phyloP scores from a whole-genome alignment of 306 rosid genomes.

The Cucurbita moschata region DNA sequence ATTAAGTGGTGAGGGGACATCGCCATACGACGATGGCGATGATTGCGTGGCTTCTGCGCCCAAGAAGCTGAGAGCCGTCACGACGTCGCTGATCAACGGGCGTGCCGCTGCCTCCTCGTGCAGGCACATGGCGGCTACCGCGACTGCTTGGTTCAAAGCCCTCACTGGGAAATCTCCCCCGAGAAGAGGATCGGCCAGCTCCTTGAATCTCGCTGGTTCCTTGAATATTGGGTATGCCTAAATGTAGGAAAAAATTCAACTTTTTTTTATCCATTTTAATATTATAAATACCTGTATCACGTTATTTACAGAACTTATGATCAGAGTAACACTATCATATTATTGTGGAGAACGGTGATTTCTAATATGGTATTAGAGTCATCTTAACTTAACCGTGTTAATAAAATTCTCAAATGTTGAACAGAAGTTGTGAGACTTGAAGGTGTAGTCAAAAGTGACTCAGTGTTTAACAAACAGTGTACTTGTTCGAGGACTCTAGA shows the following conservation, averaged over 20 bases:
- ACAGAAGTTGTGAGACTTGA: too few species aligned
- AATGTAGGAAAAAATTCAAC: background rate
- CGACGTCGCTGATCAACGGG: conserved; percentile 70
- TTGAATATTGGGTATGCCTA: conserved; percentile 69
- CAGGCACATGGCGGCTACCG: conserved; percentile 93
- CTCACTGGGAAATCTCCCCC: conserved; percentile 33
- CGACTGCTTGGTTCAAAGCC: conserved; percentile 71
- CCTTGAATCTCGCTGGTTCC: conserved; percentile 31
- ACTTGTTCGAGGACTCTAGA: too few species aligned
- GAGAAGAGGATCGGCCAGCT: conserved; percentile 57
- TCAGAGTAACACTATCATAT: too few species aligned
- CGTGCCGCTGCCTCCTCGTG: conserved; percentile 66
- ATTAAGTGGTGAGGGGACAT: conserved; percentile 17
- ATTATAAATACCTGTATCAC: too few species aligned
- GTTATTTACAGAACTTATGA: too few species aligned
- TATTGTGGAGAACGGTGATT: too few species aligned
- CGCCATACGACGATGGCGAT: background rate
- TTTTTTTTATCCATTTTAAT: too few species aligned
- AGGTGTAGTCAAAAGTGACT: too few species aligned
- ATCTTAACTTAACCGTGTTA: too few species aligned
- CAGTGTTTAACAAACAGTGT: too few species aligned
- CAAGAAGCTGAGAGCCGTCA: conserved; percentile 71
- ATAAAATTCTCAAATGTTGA: too few species aligned
- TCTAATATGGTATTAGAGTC: too few species aligned
- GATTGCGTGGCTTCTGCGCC: conserved; percentile 16